Conservation (phyloP, 495 filamentous ascomycete species). For the Oidiodendron maius region DNA sequence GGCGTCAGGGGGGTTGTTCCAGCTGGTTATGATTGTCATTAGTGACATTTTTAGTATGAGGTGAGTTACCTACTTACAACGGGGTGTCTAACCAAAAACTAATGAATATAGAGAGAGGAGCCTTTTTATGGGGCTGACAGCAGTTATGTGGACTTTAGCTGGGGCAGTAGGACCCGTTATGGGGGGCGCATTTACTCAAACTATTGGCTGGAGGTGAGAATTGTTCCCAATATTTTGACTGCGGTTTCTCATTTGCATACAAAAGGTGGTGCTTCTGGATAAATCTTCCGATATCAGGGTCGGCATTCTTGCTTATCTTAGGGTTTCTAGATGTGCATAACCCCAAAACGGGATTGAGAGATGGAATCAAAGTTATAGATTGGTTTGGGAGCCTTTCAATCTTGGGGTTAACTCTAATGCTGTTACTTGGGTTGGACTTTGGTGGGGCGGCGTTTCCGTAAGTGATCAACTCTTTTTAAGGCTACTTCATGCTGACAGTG, state of each 20-base stretch:
- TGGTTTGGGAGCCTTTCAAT: constrained; percentile 51
- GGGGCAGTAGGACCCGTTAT: constrained; percentile 61
- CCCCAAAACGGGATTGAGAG: constrained; percentile 44
- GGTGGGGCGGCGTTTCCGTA: constrained; percentile 59
- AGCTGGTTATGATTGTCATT: constrained; percentile 68
- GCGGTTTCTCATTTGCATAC: not conserved
- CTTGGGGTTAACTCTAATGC: constrained; percentile 61
- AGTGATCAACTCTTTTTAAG: no score
- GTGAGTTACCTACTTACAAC: not conserved
- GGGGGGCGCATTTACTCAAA: constrained; percentile 63
- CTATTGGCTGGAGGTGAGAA: constrained; percentile 18
- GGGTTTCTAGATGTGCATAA: constrained; percentile 55
- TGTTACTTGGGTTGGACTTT: constrained; percentile 65
- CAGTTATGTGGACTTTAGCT: constrained; percentile 62
- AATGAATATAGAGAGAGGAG: not conserved
- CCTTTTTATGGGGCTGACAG: constrained; percentile 32
- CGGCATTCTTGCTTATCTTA: constrained; percentile 47
- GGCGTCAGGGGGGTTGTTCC: constrained; percentile 70
- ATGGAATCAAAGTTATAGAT: constrained; percentile 39
- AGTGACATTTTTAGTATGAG: constrained; percentile 51
- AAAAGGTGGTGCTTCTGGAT: constrained; percentile 33
- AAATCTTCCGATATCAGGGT: constrained; percentile 53
- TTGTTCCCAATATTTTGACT: not conserved
- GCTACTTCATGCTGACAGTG: no score
- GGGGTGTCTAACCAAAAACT: not conserved